A percentile compares a stretch with the other conserved stretches of the same genome.
Conservation (phyloP, 768 basidiomycete species). For the Tubosaeta brunneosetosa region DNA sequence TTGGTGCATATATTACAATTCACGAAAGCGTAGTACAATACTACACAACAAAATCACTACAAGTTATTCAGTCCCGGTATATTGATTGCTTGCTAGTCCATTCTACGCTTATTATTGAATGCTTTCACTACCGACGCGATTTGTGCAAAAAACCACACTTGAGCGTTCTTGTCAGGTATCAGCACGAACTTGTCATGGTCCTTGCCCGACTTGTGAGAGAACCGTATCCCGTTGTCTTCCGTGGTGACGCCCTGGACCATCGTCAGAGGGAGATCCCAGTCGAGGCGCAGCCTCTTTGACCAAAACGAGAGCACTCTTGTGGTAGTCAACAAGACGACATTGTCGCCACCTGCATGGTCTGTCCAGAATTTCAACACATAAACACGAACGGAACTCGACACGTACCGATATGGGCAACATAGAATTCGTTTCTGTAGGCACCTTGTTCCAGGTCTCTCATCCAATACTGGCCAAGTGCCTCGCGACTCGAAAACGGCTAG, state of each 20-base stretch:
- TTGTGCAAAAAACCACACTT: conserved; percentile 78
- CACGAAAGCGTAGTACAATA: conserved; percentile 22
- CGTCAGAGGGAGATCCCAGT: conserved; percentile 89
- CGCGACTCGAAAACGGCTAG: conserved; percentile 84
- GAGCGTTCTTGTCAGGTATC: conserved; percentile 69
- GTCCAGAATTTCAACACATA: conserved; percentile 10
- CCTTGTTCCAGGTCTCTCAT: conserved; percentile 93
- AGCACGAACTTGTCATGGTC: conserved; percentile 73
- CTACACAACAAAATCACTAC: conserved; percentile 18
- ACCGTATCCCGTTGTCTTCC: conserved; percentile 87
- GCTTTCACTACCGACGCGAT: conserved; percentile 71
- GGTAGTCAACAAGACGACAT: conserved; percentile 74
- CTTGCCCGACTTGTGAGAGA: conserved; percentile 73
- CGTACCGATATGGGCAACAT: conserved; percentile 90
- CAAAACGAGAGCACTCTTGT: conserved; percentile 77
- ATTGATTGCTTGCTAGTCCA: conserved; percentile 43
- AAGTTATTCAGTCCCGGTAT: conserved; percentile 11
- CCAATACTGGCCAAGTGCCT: conserved; percentile 95
- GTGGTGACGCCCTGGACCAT: conserved; percentile 84
- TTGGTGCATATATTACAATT: conserved; percentile 25
- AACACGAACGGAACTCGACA: background rate
- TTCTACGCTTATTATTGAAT: conserved; percentile 69
- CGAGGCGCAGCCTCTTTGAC: conserved; percentile 76
- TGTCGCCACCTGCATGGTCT: conserved; percentile 79
- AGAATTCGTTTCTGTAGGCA: conserved; percentile 73